Base-by-base conservation (phyloP, 257 asterid genomes). In the Primulina huaijiensis region DNA sequence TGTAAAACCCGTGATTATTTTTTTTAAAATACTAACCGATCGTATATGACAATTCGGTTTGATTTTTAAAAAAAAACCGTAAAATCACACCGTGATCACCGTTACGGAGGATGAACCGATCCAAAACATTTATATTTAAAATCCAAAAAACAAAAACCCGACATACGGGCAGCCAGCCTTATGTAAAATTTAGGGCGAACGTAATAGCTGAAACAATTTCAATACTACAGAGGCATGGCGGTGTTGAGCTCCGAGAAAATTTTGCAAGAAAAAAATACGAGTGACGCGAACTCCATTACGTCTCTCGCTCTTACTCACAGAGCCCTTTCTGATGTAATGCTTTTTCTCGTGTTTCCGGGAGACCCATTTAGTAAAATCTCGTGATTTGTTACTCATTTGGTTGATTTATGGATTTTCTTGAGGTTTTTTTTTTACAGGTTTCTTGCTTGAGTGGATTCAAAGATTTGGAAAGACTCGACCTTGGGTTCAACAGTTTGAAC, bases 371-470 rank as follows among this genome's bases (percentile, higher is more conserved):
- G 56, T 35, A 29, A 14, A 6, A 52, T 14, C 63, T 20, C 34
- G 68, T 40, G 25, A 33, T n/a, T 29, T 55, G 64, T 55, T 31
- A 16, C 23, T 37, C 8, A 27, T 14, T 52, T 56, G 17, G 10
- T 25, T 52, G 65, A 19, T 35, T 35, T 65, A 19, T 53, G 8
- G 25, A 9, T 63, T 60, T 65, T 57, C 46, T 9, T 57, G 46
- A 38, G 71, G 21, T 19, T 74, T 19, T 74, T 19, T 74, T 67
- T 2, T 4, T 38, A 56, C 63, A 93, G 99, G 90, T 93, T 14
- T 93, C 99, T 3, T 93, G 99, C 79, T 82, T 93, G 87, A 70
- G 77, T 6, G 95, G 86, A 77, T 89, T 93, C 87, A 85, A 78
- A 74, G 89, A 87, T 76, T 78, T 93, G 81, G 96, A 87, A 81